Conservation (phyloP, 306 rosid genomes). For the Gleditsia sinensis region DNA sequence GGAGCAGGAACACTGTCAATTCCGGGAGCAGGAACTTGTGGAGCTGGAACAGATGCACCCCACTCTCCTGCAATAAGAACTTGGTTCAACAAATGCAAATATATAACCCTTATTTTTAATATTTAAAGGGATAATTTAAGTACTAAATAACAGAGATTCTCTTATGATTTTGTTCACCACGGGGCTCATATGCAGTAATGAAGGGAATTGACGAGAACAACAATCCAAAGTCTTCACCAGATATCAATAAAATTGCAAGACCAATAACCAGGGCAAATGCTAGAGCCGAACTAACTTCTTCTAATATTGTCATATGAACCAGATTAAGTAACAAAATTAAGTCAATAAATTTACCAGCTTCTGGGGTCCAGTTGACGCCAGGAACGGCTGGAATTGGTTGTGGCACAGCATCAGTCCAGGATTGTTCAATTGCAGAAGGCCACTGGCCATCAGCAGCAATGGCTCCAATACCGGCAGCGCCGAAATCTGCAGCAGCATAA, state of each 20-base stretch:
- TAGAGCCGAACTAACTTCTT: background rate
- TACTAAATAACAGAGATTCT: background rate
- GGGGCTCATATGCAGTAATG: background rate
- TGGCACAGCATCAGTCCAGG: conserved; percentile 34
- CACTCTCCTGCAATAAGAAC: conserved; percentile 35
- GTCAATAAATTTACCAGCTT: conserved; percentile 27
- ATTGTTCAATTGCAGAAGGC: conserved; percentile 32
- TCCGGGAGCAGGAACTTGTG: conserved; percentile 26
- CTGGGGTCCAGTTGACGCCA: conserved; percentile 30
- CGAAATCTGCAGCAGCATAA: conserved; percentile 47
- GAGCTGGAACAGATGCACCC: conserved; percentile 35
- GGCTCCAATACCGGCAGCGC: conserved; percentile 36
- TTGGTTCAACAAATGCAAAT: background rate
- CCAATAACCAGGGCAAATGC: background rate
- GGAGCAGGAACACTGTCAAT: background rate
- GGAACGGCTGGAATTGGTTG: conserved; percentile 38
- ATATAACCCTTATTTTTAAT: background rate
- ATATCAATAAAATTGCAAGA: background rate
- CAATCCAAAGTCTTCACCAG: background rate
- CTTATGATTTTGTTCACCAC: too few species aligned
- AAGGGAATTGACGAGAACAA: background rate
- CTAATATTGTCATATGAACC: background rate
- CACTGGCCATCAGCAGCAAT: conserved; percentile 40
- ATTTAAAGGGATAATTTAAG: background rate
- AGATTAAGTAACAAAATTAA: background rate